A percentile compares a stretch with the other conserved stretches of the same genome.
phyloP scores from a whole-genome alignment of 2,329 filamentous ascomycete genomes.

The Aspergillus sp. region DNA sequence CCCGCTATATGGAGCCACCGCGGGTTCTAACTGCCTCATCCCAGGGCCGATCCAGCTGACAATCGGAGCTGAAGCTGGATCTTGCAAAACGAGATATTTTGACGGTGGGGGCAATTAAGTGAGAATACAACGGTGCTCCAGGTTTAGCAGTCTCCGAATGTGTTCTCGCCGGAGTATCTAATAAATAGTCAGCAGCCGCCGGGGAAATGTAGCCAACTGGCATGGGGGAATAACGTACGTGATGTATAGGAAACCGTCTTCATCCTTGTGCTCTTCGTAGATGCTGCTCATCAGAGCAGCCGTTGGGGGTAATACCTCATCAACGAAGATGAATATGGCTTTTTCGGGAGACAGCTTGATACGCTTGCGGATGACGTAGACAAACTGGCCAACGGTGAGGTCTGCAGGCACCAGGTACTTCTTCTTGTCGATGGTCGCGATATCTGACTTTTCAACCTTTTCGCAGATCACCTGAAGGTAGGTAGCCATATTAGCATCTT shows the following conservation, averaged over 20 bases:
- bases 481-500: conserved; percentile 25
- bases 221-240: conserved; percentile 59
- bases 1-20: conserved; percentile 22
- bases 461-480: conserved; percentile 87
- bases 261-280: conserved; percentile 97
- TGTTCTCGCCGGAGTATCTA: conserved; percentile 97
- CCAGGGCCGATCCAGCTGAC: conserved; percentile 11
- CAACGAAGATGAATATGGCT: conserved; percentile 99
- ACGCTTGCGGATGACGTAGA: conserved; percentile 99
- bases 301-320: conserved; percentile 94
- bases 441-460: conserved; percentile 99
- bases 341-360: conserved; percentile 99
- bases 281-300: conserved; percentile 99
- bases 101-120: conserved; percentile 15
- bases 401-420: conserved; percentile 98
- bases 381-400: conserved; percentile 97
- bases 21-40: conserved; percentile 13
- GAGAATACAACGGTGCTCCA: conserved; percentile 12
- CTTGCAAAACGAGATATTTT: conserved; percentile 10
- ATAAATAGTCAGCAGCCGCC: neutral
- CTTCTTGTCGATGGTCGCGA: conserved; percentile 99
- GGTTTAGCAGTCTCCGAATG: conserved; percentile 65
- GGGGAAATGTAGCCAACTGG: neutral
- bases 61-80: conserved; percentile 1
- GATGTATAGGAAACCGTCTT: conserved; percentile 93